Conservation (phyloP, 139 green algal species). For the Coccomyxa sp. region DNA sequence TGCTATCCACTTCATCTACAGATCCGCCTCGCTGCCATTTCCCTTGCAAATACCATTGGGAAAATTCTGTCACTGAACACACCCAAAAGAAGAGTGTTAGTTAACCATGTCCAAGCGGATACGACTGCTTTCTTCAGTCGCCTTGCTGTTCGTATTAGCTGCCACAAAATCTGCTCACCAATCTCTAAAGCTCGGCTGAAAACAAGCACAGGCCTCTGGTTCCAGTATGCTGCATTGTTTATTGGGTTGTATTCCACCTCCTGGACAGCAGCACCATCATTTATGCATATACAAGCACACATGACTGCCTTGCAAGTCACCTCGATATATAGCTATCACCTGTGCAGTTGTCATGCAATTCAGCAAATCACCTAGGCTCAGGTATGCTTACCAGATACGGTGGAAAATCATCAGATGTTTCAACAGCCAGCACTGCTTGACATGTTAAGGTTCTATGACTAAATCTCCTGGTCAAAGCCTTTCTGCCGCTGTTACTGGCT, state of each 20-base stretch:
- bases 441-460: no score
- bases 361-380: no score
- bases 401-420: no score
- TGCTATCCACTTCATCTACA: not conserved
- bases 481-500: no score
- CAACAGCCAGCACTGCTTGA: no score
- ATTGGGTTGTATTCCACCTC: constrained; percentile 27
- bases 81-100: not conserved
- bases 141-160: not conserved
- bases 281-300: not conserved
- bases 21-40: not conserved
- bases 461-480: no score
- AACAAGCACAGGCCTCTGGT: constrained; percentile 11
- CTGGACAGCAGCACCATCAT: not conserved
- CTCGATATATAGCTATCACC: not conserved
- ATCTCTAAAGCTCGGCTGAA: constrained; percentile 12
- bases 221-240: constrained; percentile 38
- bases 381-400: no score
- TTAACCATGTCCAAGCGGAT: not conserved
- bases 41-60: not conserved
- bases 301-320: not conserved
- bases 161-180: not conserved
- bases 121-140: not conserved
- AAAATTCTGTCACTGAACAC: constrained; percentile 5
- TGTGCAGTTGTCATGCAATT: not conserved